phyloP scores from a whole-genome alignment of 305 asterid genomes.

The Fraxinus nigra region DNA sequence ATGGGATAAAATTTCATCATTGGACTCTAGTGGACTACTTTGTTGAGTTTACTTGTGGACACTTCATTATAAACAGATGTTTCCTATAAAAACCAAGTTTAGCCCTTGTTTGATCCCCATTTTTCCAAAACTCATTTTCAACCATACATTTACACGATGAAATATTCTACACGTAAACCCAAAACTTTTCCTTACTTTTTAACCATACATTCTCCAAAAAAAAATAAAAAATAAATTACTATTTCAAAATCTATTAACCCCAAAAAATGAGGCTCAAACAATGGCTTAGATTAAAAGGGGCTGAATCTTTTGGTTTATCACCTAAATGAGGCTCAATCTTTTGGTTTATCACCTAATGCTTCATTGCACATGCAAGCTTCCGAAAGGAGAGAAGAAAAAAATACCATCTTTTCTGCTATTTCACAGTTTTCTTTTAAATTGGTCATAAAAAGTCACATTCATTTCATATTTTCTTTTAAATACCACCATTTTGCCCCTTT shows the following conservation, averaged over 20 bases:
- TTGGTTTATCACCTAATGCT: not conserved
- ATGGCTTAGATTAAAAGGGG: conserved; percentile 1
- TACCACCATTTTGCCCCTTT: not conserved
- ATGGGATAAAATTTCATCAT: not conserved
- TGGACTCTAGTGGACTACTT: not conserved
- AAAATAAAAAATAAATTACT: too few relatives aligned
- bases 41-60: not conserved
- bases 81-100: not conserved
- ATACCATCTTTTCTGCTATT: not conserved
- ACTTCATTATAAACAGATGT: not conserved
- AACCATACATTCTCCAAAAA: not conserved
- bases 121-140: too few relatives aligned
- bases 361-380: not conserved
- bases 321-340: conserved; percentile 4
- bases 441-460: conserved; percentile 7
- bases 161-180: not conserved
- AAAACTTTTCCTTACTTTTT: not conserved
- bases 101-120: too few relatives aligned
- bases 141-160: not conserved
- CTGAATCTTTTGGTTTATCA: not conserved
- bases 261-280: not conserved
- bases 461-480: conserved; percentile 1
- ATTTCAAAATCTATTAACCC: not conserved
- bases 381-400: not conserved
- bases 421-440: not conserved